A percentile compares a stretch with the other conserved stretches of the same genome.
Conservation (phyloP, 2,329 filamentous ascomycete species). For the Stromatinia cepivora region DNA sequence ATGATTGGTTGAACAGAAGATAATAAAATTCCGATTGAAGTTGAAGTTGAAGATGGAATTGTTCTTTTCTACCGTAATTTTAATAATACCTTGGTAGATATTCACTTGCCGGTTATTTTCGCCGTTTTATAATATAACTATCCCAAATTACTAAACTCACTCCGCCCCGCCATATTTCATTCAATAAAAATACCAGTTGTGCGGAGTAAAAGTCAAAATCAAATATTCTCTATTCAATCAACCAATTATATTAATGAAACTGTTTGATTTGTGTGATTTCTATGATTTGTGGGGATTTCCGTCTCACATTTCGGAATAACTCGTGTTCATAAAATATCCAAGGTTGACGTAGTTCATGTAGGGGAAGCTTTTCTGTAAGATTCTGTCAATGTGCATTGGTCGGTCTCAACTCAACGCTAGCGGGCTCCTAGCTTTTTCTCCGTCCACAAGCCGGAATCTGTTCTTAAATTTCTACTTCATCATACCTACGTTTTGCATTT, state of each 20-base stretch:
- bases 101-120: background rate
- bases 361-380: background rate
- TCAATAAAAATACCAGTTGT: background rate
- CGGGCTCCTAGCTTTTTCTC: slow-evolving; percentile 21
- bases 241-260: background rate
- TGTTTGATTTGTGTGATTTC: background rate
- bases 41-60: background rate
- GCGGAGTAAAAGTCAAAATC: background rate
- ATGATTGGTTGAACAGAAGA: background rate
- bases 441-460: slow-evolving; percentile 15
- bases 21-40: too few species aligned
- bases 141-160: background rate
- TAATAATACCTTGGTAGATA: background rate
- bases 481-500: slow-evolving; percentile 35
- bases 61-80: too few species aligned
- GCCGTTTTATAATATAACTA: background rate
- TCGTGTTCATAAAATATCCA: slow-evolving; percentile 8
- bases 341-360: slow-evolving; percentile 7
- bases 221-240: background rate
- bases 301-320: slow-evolving; percentile 17
- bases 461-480: slow-evolving; percentile 40
- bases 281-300: slow-evolving; percentile 17
- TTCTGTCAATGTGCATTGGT: slow-evolving; percentile 9
- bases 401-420: slow-evolving; percentile 18
- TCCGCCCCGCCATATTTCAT: background rate